These are phyloP conservation scores for Cetraspora pellucida DNA, from an alignment of 192 early-diverging fungal species.

Conservation along the genomic window DNA sequence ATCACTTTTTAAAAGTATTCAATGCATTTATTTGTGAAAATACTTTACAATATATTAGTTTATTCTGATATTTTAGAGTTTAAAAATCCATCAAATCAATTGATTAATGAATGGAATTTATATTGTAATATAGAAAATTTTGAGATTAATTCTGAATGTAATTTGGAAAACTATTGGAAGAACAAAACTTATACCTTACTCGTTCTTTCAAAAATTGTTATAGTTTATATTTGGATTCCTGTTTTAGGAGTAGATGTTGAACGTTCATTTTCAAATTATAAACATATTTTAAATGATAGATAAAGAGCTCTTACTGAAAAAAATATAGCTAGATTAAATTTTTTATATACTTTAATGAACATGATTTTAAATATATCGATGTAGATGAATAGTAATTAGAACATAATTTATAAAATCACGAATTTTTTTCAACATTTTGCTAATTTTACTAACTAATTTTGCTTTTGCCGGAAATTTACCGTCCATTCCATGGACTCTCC, in stretches of 20 bases:
- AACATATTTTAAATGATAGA: constrained; percentile 7
- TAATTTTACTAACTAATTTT: no score
- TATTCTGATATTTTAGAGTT: no score
- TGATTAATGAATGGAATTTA: background rate
- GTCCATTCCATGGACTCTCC: no score
- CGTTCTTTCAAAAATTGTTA: background rate
- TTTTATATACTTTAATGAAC: background rate
- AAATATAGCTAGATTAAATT: background rate
- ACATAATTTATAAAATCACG: no score
- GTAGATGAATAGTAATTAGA: no score
- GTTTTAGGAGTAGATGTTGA: background rate
- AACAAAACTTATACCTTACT: background rate
- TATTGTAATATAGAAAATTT: background rate
- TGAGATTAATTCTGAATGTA: background rate
- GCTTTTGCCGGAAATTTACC: no score
- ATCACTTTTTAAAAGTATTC: no score
- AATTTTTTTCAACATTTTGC: no score
- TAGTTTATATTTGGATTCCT: constrained; percentile 2
- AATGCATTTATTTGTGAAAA: no score
- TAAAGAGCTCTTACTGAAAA: background rate
- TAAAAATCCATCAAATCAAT: no score
- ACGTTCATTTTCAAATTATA: background rate
- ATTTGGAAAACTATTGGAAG: background rate
- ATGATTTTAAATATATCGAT: no score
- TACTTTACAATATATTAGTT: no score